A percentile compares a stretch with the other conserved stretches of the same genome.
Evolutionary conservation across 2,329 filamentous ascomycete genomes (phyloP).

Genomic region (Coniosporium tulheliwenetii): DNA sequence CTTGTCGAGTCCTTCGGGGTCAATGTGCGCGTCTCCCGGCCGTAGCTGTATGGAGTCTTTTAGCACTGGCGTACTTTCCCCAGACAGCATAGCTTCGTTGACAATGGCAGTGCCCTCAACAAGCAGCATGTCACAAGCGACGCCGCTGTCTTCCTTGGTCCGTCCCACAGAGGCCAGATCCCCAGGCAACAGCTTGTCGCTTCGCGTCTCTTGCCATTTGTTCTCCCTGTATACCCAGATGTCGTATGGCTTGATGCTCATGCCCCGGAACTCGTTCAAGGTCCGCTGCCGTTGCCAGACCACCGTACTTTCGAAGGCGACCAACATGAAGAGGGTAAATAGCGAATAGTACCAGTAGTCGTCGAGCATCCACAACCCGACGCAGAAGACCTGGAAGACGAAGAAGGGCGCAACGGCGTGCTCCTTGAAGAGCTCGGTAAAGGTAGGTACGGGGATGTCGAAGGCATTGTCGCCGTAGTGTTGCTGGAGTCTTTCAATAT

Average conservation of each 20-base stretch:
- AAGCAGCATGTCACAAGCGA: constrained; percentile 92
- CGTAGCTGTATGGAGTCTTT: constrained; percentile 93
- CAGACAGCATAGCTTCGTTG: constrained; percentile 98
- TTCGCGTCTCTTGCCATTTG: constrained; percentile 78
- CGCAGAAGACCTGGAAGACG: constrained; percentile 97
- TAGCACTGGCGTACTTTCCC: constrained; percentile 88
- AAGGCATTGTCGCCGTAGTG: constrained; percentile 95
- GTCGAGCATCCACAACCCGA: constrained; percentile 95
- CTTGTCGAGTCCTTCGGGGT: constrained; percentile 87
- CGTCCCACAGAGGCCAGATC: constrained; percentile 84
- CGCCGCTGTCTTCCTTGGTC: constrained; percentile 92
- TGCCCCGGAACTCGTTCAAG: constrained; percentile 88
- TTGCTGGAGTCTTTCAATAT: constrained; percentile 67
- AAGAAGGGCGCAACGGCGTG: constrained; percentile 98
- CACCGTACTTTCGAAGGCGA: constrained; percentile 93
- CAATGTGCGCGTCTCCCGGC: constrained; percentile 63
- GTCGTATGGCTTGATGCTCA: constrained; percentile 98
- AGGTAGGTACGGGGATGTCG: constrained; percentile 92
- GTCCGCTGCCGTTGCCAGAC: constrained; percentile 98
- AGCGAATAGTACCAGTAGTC: constrained; percentile 99
- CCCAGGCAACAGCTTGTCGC: constrained; percentile 82
- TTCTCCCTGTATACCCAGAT: constrained; percentile 79
- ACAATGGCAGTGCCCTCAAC: constrained; percentile 94
- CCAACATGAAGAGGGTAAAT: constrained; percentile 97
- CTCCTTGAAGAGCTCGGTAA: constrained; percentile 91